Percentiles rank a stretch among this genome's conserved stretches.
Evolutionary conservation across 2,329 filamentous ascomycete genomes (phyloP).

Genomic region (Talaromyces pinophilus): DNA sequence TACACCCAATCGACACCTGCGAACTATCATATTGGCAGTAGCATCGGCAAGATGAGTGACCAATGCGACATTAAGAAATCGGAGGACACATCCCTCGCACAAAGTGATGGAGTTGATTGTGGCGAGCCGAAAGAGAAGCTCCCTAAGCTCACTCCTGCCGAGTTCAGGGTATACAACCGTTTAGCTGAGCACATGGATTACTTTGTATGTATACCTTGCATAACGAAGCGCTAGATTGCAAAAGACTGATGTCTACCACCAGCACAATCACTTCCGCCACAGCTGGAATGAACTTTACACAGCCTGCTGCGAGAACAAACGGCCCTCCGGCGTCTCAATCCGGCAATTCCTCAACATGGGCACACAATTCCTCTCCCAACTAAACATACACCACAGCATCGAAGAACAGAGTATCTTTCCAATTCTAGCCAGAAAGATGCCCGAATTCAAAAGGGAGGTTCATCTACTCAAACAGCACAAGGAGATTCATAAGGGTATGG

Average conservation of each 20-base stretch:
- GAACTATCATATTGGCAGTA: background rate
- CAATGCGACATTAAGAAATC: constrained; percentile 34
- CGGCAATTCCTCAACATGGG: constrained; percentile 68
- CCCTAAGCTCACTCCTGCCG: constrained; percentile 65
- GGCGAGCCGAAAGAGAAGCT: constrained; percentile 59
- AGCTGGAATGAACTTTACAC: constrained; percentile 71
- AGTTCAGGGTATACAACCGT: constrained; percentile 71
- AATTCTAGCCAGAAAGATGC: constrained; percentile 72
- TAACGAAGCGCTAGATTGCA: too few species aligned
- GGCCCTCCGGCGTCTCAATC: constrained; percentile 65
- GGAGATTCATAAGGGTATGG: constrained; percentile 75
- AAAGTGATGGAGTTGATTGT: background rate
- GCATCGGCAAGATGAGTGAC: background rate
- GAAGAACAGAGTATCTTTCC: constrained; percentile 84
- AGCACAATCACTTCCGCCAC: constrained; percentile 76
- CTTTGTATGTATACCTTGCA: constrained; percentile 53
- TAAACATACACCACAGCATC: constrained; percentile 77
- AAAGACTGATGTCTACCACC: too few species aligned
- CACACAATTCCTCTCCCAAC: constrained; percentile 67
- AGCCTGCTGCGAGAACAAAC: constrained; percentile 61
- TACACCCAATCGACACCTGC: background rate
- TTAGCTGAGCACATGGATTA: constrained; percentile 73
- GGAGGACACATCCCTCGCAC: constrained; percentile 43
- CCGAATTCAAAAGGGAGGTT: constrained; percentile 68
- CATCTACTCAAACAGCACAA: constrained; percentile 73